Percentiles rank a stretch among this genome's conserved stretches.
These are phyloP conservation scores for Chlorella sp. DNA, from an alignment of 139 green algal genomes.

Conservation along the genomic window DNA sequence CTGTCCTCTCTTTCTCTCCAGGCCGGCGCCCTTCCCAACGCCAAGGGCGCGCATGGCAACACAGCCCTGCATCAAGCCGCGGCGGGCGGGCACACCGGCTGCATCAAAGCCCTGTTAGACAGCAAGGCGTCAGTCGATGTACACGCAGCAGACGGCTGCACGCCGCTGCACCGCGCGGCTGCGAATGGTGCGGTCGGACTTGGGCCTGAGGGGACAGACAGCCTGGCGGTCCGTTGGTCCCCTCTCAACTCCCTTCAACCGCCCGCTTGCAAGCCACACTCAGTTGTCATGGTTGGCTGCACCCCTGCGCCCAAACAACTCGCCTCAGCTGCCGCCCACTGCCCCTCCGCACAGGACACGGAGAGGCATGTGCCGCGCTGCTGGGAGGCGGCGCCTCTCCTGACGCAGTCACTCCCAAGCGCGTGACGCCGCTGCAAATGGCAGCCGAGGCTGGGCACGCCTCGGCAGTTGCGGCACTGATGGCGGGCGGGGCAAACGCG, in stretches of 20 bases:
- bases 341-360: background rate
- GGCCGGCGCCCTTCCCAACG: background rate
- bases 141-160: background rate
- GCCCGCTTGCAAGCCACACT: too few relatives aligned
- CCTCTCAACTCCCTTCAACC: too few relatives aligned
- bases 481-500: background rate
- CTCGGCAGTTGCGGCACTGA: background rate
- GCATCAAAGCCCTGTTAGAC: background rate
- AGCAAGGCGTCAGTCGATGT: background rate
- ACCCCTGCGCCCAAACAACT: too few relatives aligned
- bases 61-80: conserved; percentile 20
- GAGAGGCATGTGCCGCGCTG: background rate
- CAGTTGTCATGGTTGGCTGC: too few relatives aligned
- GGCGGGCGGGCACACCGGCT: background rate
- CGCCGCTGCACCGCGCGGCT: conserved; percentile 15
- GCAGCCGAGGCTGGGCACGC: conserved; percentile 10
- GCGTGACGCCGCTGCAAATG: conserved; percentile 10
- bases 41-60: conserved; percentile 1
- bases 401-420: conserved; percentile 18
- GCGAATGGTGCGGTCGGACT: background rate
- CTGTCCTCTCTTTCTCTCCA: too few relatives aligned
- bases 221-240: too few relatives aligned
- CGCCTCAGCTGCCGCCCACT: too few relatives aligned
- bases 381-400: background rate
- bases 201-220: too few relatives aligned